Evolutionary conservation across 225 moss, liverwort and hornwort species (phyloP).

Genomic region (Takakia lepidozioides): DNA sequence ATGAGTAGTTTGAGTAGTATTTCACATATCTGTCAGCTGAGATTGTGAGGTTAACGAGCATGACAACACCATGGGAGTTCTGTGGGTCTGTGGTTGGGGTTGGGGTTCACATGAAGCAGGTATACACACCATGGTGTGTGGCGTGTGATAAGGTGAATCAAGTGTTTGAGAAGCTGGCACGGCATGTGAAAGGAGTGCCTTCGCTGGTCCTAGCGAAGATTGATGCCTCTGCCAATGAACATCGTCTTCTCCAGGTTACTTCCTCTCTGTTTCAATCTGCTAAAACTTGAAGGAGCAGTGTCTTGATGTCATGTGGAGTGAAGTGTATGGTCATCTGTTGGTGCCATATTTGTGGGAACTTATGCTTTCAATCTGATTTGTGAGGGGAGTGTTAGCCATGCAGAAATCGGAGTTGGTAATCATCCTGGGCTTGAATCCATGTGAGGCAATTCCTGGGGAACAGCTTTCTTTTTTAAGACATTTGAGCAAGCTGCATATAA

Average conservation of each 20-base stretch:
- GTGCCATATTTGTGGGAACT: too few relatives aligned
- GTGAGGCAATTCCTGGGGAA: too few relatives aligned
- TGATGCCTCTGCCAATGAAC: slow-evolving; percentile 77
- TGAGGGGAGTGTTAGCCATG: too few relatives aligned
- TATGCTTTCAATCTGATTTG: background rate
- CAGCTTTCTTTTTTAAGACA: too few relatives aligned
- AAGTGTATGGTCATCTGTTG: background rate
- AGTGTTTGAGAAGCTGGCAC: slow-evolving; percentile 67
- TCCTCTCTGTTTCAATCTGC: background rate
- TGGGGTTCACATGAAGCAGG: slow-evolving; percentile 20
- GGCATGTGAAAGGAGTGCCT: slow-evolving; percentile 43
- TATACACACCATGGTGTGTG: slow-evolving; percentile 68
- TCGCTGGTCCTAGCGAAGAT: slow-evolving; percentile 65
- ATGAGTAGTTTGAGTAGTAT: background rate
- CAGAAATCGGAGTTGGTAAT: background rate
- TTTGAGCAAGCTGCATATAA: too few relatives aligned
- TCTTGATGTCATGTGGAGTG: background rate
- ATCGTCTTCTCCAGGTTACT: slow-evolving; percentile 55
- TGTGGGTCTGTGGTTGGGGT: background rate
- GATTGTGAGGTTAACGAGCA: too few relatives aligned
- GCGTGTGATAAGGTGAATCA: slow-evolving; percentile 63
- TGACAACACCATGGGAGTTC: too few relatives aligned
- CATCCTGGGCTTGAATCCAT: background rate
- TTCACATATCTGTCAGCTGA: background rate
- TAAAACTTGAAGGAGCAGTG: background rate